A percentile compares a stretch with the other conserved stretches of the same genome.
Conservation (phyloP, 2,329 filamentous ascomycete species). For the Cytospora chrysosperma region DNA sequence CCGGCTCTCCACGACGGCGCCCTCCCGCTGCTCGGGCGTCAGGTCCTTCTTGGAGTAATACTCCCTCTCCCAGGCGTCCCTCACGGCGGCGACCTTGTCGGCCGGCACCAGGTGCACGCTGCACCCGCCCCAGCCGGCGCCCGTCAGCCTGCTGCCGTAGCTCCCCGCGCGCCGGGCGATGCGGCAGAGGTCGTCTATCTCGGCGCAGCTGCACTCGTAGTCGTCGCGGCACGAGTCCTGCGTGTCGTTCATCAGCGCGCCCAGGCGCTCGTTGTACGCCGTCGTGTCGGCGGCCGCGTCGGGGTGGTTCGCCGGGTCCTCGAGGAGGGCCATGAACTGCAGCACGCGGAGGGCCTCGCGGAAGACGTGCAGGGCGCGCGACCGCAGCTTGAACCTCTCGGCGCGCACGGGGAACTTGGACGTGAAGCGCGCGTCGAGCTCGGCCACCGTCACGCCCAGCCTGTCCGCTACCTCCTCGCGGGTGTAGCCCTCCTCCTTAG, state of each 20-base stretch:
- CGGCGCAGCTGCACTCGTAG: slow-evolving; percentile 89
- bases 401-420: slow-evolving; percentile 87
- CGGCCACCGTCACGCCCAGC: slow-evolving; percentile 65
- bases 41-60: slow-evolving; percentile 73
- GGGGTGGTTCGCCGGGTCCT: slow-evolving; percentile 43
- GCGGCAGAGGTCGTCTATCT: slow-evolving; percentile 84
- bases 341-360: slow-evolving; percentile 84
- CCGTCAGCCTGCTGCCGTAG: slow-evolving; percentile 83
- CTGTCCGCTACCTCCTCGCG: slow-evolving; percentile 77
- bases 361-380: slow-evolving; percentile 89
- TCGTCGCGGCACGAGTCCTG: slow-evolving; percentile 82
- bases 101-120: slow-evolving; percentile 89
- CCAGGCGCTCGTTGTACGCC: slow-evolving; percentile 66
- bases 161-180: slow-evolving; percentile 77
- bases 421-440: slow-evolving; percentile 77
- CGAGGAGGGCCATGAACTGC: slow-evolving; percentile 77
- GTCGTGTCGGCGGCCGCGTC: slow-evolving; percentile 52
- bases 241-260: slow-evolving; percentile 82
- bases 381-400: slow-evolving; percentile 81
- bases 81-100: slow-evolving; percentile 76
- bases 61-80: slow-evolving; percentile 71
- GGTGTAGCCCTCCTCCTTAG: slow-evolving; percentile 81
- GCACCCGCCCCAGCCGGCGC: slow-evolving; percentile 96
- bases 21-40: slow-evolving; percentile 69
- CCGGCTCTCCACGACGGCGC: slow-evolving; percentile 84